A percentile compares a stretch with the other conserved stretches of the same genome.
Conservation (phyloP, 768 basidiomycete species). For the Lyophyllum semitale region DNA sequence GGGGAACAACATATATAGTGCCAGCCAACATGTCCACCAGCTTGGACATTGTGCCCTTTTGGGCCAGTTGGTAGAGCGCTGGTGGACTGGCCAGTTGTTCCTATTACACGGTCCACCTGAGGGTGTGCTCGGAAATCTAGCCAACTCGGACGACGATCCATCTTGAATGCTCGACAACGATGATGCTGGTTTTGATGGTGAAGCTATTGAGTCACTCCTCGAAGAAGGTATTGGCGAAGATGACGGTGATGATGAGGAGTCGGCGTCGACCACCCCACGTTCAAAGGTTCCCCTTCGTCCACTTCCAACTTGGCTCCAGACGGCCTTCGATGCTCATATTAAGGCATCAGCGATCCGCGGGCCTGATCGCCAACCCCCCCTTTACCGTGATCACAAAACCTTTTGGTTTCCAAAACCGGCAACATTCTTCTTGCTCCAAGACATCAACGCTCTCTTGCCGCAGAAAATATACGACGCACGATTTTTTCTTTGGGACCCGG, state of each 20-base stretch:
- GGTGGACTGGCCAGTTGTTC: too few relatives aligned
- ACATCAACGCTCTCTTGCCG: slow-evolving; percentile 3
- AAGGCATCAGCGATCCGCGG: not conserved
- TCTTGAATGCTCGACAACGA: not conserved
- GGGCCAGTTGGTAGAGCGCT: too few relatives aligned
- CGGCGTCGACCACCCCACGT: not conserved
- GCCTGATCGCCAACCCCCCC: not conserved
- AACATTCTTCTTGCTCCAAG: not conserved
- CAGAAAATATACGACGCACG: slow-evolving; percentile 6
- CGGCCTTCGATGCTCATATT: not conserved
- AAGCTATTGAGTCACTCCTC: not conserved
- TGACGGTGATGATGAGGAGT: not conserved
- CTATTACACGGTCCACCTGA: too few relatives aligned
- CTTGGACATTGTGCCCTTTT: too few relatives aligned
- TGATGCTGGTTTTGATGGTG: not conserved
- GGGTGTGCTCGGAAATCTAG: too few relatives aligned
- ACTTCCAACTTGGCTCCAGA: not conserved
- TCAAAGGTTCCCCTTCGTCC: not conserved
- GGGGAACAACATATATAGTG: too few relatives aligned
- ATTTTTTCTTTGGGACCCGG: slow-evolving; percentile 20
- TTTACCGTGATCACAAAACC: slow-evolving; percentile 5
- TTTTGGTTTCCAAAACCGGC: slow-evolving; percentile 4
- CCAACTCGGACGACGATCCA: not conserved
- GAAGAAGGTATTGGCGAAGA: slow-evolving; percentile 5
- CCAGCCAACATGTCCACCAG: too few relatives aligned